These are phyloP conservation scores for Emmonsia crescens DNA, from an alignment of 2,329 filamentous ascomycete species.

Conservation along the genomic window DNA sequence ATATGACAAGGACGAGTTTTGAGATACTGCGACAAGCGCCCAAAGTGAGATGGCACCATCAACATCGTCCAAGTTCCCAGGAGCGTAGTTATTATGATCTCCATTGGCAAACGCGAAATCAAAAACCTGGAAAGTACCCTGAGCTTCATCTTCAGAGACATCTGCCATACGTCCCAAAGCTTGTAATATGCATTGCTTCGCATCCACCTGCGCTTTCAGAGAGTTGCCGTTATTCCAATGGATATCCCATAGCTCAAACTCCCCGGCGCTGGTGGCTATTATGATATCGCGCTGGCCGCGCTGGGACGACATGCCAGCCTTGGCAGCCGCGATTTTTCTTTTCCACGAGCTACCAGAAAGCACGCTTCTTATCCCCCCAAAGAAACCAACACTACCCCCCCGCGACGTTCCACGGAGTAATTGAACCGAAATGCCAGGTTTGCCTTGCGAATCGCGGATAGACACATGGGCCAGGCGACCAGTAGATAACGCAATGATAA, in stretches of 20 bases:
- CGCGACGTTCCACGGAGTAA: conserved; percentile 56
- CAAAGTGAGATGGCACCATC: conserved; percentile 47
- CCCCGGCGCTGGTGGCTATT: conserved; percentile 64
- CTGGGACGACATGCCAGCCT: conserved; percentile 57
- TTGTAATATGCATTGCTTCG: conserved; percentile 51
- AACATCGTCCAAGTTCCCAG: conserved; percentile 38
- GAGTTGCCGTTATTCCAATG: conserved; percentile 78
- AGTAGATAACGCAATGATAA: conserved; percentile 72
- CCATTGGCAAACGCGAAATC: conserved; percentile 58
- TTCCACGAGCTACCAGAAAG: conserved; percentile 59
- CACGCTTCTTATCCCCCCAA: conserved; percentile 69
- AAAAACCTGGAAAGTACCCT: conserved; percentile 58
- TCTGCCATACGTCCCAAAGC: conserved; percentile 50
- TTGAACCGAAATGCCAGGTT: conserved; percentile 66
- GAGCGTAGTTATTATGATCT: conserved; percentile 18
- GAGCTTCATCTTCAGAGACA: conserved; percentile 38
- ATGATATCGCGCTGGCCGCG: conserved; percentile 79
- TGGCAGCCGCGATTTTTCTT: conserved; percentile 70
- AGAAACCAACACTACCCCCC: conserved; percentile 52
- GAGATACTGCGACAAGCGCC: conserved; percentile 49
- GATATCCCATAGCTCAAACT: conserved; percentile 76
- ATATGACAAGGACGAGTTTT: conserved; percentile 50
- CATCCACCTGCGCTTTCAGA: conserved; percentile 60
- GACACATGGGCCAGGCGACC: conserved; percentile 80
- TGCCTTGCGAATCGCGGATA: conserved; percentile 75